phyloP scores from a whole-genome alignment of 371 early-diverging fungal genomes.

The Mortierella sp. region DNA sequence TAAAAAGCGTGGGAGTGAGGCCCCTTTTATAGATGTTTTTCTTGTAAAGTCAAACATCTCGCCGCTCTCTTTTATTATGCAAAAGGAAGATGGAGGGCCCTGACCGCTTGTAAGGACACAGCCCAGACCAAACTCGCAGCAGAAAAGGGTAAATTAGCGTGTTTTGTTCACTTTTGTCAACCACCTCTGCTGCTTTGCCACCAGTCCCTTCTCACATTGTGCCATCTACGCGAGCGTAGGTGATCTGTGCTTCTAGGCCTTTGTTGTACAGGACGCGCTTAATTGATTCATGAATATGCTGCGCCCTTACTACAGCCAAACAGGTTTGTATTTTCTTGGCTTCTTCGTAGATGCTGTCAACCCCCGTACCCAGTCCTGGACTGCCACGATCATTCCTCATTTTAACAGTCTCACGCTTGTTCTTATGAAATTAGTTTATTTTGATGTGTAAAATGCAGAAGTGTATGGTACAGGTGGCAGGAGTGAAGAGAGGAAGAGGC shows the following conservation, averaged over 20 bases:
- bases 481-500: background rate
- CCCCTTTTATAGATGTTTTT: constrained; percentile 3
- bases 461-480: background rate
- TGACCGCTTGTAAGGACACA: background rate
- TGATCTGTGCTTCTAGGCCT: background rate
- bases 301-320: background rate
- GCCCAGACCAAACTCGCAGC: constrained; percentile 2
- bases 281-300: constrained; percentile 1
- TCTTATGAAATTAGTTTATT: background rate
- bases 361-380: background rate
- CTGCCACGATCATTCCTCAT: background rate
- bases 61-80: background rate
- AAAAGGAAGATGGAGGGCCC: background rate
- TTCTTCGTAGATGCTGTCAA: background rate
- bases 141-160: background rate
- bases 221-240: no score
- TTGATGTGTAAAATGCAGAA: background rate
- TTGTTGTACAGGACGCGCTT: background rate
- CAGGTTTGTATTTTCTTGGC: no score
- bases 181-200: background rate
- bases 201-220: background rate
- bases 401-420: background rate
- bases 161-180: background rate
- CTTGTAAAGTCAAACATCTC: background rate
- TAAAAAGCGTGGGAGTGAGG: background rate